Evolutionary conservation across 441 rosid genomes (phyloP), one percentile per base, ranked within the genome.

Genomic region (Dalechampia spathulata): DNA sequence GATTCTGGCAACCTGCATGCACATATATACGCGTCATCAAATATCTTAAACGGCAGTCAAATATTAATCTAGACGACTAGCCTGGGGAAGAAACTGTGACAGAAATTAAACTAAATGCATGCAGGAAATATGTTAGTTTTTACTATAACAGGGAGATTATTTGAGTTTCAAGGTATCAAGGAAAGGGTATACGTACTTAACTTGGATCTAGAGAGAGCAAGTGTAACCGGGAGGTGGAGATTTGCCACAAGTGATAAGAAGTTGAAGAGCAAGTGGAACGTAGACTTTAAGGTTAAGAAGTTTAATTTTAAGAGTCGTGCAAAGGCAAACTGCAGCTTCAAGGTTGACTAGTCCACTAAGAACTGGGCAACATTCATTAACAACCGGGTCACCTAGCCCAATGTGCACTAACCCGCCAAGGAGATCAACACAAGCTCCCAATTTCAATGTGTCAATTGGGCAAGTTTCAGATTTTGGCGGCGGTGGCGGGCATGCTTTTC

Each of bases 141-240:
- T n/a, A n/a, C n/a, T n/a, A n/a, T n/a, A 30, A 3, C 4, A 30
- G 8, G 34, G 4, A 30, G 34, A 8, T 30, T 30, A 30, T 30
- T 30, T 30, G 8, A 30, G 34, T 30, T 30, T n/a, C n/a, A n/a
- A n/a, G 34, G 8, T 3, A 30, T 30, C 8, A 30, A 8, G 34
- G 34, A 3, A 3, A 3, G 8, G 34, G 4, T 3, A 53, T 36
- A n/a, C 1, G 17, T 30, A 65, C 76, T 65, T 55, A 62, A 72
- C 72, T 56, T 41, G 26, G 64, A 57, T 65, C 61, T 77, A 85
- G 60, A 83, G 66, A 66, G 85, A 23, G 78, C 93, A 85, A 38
- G 93, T 85, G 80, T 66, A 85, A 56, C 89, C 87, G 50, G 93
- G 76, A 62, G 93, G 93, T 11, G 87, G 87, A 20, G 83, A 71